Evolutionary conservation across 306 rosid species (phyloP).

Genomic region (Rosa rugosa): DNA sequence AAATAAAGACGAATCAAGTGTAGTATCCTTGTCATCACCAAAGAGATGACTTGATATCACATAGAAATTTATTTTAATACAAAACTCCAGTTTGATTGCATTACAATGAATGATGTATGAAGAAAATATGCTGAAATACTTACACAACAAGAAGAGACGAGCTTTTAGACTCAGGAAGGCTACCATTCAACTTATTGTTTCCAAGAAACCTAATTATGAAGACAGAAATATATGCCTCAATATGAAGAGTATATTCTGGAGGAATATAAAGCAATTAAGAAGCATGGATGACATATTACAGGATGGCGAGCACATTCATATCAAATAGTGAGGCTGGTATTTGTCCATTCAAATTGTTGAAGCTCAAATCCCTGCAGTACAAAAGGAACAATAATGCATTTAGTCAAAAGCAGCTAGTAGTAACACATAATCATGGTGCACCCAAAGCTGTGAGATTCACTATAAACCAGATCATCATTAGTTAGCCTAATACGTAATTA

Average conservation of each 20-base stretch:
- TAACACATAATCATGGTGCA: neutral
- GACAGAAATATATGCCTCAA: slow-evolving; percentile 17
- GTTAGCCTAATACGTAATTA: neutral
- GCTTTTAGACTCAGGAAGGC: slow-evolving; percentile 54
- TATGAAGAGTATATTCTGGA: slow-evolving; percentile 13
- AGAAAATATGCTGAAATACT: slow-evolving; percentile 30
- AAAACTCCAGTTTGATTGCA: neutral
- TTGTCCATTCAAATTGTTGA: slow-evolving; percentile 67
- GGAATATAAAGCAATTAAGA: neutral
- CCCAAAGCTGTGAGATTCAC: neutral
- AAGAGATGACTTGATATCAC: neutral
- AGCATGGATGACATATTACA: slow-evolving; percentile 49
- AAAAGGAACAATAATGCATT: slow-evolving; percentile 16
- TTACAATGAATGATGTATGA: neutral
- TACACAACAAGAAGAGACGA: slow-evolving; percentile 54
- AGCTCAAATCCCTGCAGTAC: slow-evolving; percentile 79
- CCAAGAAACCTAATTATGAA: slow-evolving; percentile 62
- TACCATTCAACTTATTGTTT: slow-evolving; percentile 61
- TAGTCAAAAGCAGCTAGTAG: neutral
- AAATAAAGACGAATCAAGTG: too few species aligned
- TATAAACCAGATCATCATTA: neutral
- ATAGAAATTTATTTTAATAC: neutral
- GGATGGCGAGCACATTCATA: slow-evolving; percentile 47
- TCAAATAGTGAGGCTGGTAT: slow-evolving; percentile 63
- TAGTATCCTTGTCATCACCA: neutral